Conservation (phyloP, 257 asterid species). For the Mitragyna speciosa region DNA sequence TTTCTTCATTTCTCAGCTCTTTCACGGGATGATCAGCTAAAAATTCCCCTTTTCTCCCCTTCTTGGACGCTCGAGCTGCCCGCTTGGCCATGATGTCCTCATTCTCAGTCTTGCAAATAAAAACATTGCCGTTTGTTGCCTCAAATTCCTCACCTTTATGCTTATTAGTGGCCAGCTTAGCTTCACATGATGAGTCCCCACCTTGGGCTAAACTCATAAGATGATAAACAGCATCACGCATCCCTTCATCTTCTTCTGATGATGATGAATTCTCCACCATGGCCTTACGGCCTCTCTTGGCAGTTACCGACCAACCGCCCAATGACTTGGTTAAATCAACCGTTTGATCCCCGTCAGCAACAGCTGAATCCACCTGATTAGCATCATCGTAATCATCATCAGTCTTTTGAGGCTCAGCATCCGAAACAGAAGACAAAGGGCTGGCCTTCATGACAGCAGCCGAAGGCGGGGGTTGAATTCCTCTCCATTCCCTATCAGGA, state of each 20-base stretch:
- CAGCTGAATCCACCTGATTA: conserved; percentile 7
- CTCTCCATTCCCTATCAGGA: conserved; percentile 62
- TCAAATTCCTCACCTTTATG: conserved; percentile 22
- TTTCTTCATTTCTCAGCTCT: background rate
- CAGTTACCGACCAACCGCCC: conserved; percentile 51
- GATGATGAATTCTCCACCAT: conserved; percentile 4
- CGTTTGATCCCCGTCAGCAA: background rate
- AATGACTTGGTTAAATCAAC: conserved; percentile 27
- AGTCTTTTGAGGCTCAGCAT: conserved; percentile 10
- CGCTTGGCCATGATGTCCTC: background rate
- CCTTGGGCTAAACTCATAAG: conserved; percentile 49
- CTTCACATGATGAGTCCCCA: conserved; percentile 2
- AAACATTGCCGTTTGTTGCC: conserved; percentile 30
- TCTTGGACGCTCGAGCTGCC: conserved; percentile 10
- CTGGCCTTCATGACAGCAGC: conserved; percentile 6
- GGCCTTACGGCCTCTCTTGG: conserved; percentile 55
- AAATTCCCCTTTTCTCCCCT: background rate
- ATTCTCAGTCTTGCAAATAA: conserved; percentile 14
- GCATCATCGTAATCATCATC: background rate
- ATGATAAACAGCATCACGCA: conserved; percentile 33
- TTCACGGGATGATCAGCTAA: background rate
- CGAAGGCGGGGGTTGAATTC: conserved; percentile 45
- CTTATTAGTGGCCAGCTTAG: background rate
- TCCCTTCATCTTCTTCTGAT: conserved; percentile 24
- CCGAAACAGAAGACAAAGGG: conserved; percentile 23